A percentile compares a stretch with the other conserved stretches of the same genome.
Conservation (phyloP, 441 rosid species). For the Jatropha multifida region DNA sequence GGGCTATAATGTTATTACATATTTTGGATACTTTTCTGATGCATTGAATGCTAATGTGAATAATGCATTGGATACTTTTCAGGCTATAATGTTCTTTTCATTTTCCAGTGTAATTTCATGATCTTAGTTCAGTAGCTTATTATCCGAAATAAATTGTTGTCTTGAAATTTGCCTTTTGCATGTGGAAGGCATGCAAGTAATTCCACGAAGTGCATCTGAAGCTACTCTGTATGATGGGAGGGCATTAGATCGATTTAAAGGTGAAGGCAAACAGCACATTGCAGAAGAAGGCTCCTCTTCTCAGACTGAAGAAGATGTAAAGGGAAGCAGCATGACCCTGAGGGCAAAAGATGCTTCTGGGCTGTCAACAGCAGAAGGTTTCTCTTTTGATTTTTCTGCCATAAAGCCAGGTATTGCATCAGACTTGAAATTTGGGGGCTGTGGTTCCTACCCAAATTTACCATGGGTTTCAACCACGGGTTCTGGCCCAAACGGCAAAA, state of each 20-base stretch:
- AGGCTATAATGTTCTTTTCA: not conserved
- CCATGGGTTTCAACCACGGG: slow-evolving; percentile 97
- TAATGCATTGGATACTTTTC: not conserved
- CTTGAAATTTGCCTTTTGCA: slow-evolving; percentile 6
- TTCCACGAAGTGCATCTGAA: slow-evolving; percentile 41
- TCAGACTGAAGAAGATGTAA: slow-evolving; percentile 55
- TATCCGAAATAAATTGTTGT: not conserved
- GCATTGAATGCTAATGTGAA: not conserved
- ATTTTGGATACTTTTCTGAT: not conserved
- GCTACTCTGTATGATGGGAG: slow-evolving; percentile 39
- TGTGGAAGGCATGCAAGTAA: slow-evolving; percentile 43
- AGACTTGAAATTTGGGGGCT: slow-evolving; percentile 82
- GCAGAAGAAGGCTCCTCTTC: slow-evolving; percentile 73
- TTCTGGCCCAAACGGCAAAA: slow-evolving; percentile 76
- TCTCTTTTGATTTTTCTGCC: slow-evolving; percentile 60
- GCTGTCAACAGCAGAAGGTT: slow-evolving; percentile 35
- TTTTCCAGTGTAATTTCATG: not conserved
- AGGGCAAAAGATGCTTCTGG: slow-evolving; percentile 45
- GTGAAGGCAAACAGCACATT: slow-evolving; percentile 62
- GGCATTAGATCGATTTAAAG: slow-evolving; percentile 42
- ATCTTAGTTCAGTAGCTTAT: slow-evolving; percentile 9
- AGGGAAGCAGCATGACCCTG: slow-evolving; percentile 38
- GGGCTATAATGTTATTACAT: not conserved
- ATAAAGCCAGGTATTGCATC: slow-evolving; percentile 89
- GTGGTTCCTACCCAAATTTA: slow-evolving; percentile 76